phyloP scores from a whole-genome alignment of 352 stramenopile species.

The Aphanomyces invadans region DNA sequence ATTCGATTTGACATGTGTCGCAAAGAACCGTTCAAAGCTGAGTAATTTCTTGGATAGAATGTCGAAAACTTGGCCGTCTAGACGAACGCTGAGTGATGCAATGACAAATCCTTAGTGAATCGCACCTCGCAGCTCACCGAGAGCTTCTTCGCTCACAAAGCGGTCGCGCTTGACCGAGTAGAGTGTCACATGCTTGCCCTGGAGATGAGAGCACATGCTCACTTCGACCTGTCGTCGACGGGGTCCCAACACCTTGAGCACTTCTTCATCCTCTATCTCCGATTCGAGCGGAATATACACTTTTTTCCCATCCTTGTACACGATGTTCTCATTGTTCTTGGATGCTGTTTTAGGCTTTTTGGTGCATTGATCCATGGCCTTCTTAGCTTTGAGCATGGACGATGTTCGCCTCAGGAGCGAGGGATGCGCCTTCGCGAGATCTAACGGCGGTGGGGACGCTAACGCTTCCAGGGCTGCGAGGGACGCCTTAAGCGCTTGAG shows the following conservation, averaged over 20 bases:
- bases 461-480: not conserved
- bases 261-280: not conserved
- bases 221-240: not conserved
- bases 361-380: not conserved
- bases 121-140: constrained; percentile 11
- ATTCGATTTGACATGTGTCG: not conserved
- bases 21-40: constrained; percentile 13
- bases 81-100: too few species aligned
- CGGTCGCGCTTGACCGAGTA: constrained; percentile 17
- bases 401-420: constrained; percentile 13
- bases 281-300: constrained; percentile 4
- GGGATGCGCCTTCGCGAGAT: not conserved
- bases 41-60: not conserved
- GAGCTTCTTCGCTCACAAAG: not conserved
- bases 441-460: not conserved
- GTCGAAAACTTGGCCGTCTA: constrained; percentile 12
- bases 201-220: constrained; percentile 11
- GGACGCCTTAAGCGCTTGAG: not conserved
- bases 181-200: not conserved
- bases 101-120: too few species aligned
- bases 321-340: not conserved
- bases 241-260: not conserved
- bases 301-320: not conserved
- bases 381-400: constrained; percentile 5
- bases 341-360: not conserved